Base-by-base conservation (phyloP, 208 protist genomes). In the Leishmania turanica region DNA sequence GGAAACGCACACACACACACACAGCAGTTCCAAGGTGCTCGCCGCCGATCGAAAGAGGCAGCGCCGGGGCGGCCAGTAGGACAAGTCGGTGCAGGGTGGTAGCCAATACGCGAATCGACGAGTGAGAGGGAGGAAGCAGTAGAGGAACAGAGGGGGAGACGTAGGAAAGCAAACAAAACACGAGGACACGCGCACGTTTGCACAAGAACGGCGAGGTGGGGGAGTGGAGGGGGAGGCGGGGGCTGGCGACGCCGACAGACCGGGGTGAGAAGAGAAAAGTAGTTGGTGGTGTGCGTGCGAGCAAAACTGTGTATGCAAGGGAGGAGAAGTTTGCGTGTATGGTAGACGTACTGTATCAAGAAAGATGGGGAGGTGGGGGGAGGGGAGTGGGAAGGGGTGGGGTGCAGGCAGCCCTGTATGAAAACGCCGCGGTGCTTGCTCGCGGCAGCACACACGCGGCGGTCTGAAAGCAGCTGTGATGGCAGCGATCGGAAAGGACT, bases 91-190 rank as follows among this genome's bases (percentile, higher is more conserved):
- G 65, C 65, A 37, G 11, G 19, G 65, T 70, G 19, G 37, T 42
- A 40, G n/a, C 37, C 21, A 47, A 24, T 72, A 11, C 40, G 21
- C 9, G 40, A 21, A 51, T 42, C 40, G 40, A 49, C 24, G 31
- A 77, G 78, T 24, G 40, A 49, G 31, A 42, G 37, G 53, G 45
- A 76, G 34, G 65, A 58, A 60, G 71, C 13, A 74, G 27, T 54
- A 49, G 24, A 34, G 9, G 34, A 6, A 76, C 9, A 17, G 13
- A 37, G 31, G n/a, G 72, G 47, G 13, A 51, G 8, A 17, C 49
- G 13, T 40, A 34, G 13, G 1, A 69, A 34, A 45, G 27, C 27
- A n/a, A 66, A 68, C 5, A 65, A n/a, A 78, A 47, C 21, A 13
- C 17, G 19, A 3, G 37, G n/a, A 34, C 71, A 37, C 40, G 27